Base-by-base conservation (phyloP, 129 eudicot species). In the Flaveria sonorensis region DNA sequence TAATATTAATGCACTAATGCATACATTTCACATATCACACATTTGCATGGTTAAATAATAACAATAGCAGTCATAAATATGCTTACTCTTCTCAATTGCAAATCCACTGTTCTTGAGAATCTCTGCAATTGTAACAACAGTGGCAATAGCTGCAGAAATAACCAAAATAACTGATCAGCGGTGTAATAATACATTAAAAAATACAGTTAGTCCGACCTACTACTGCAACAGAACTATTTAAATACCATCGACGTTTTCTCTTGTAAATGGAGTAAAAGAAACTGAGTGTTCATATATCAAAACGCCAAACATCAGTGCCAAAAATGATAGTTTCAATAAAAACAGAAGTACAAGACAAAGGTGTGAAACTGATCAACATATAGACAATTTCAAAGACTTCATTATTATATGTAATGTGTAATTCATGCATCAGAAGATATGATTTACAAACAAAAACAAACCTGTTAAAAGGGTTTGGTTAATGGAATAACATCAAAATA, bases 31-130 rank as follows among this genome's bases (percentile, higher is more conserved):
- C 11, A 12, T 10, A 10, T 18, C 39, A 46, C 18, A 30, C 10
- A 32, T 5, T 36, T 36, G 40, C 40, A 36, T 36, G 40, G 40
- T 9, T 42, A 9, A 55, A 42, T 15, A 23, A 36, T 57, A 53
- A 53, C 51, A 0, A 66, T 42, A 65, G 23, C 43, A 30, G 42
- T 8, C 24, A 42, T 42, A 19, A 57, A 68, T 16, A 70, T 64
- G 18, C 95, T 84, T 87, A 90, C 98, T 92, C 81, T 86, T 92
- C 85, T 92, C 98, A 62, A 85, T 84, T 24, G 95, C 98, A 26
- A 79, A 87, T 69, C 94, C 98, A 73, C 87, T 86, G 77, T 92
- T 92, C 78, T 92, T 92, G 36, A 92, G 86, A 72, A 92, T 92
- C 76, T 92, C 96, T 20, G 96, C 92, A 73, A 92, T 66, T 13